Evolutionary conservation across 345 rosid species (phyloP).

Genomic region (Euclidium syriacum): DNA sequence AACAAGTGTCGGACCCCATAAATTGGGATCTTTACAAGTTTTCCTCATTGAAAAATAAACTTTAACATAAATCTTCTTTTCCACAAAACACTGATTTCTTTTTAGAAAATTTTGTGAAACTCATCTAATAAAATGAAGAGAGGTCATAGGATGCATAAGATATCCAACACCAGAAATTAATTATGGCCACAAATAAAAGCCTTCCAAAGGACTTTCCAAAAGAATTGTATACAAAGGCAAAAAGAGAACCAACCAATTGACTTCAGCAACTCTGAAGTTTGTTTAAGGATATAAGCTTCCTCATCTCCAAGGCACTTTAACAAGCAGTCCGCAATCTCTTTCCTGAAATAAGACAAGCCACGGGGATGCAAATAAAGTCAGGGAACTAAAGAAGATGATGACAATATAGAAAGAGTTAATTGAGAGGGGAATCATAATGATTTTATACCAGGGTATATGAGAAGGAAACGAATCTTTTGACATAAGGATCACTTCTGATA

Average conservation of each 20-base stretch:
- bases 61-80: neutral
- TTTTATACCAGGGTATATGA: constrained; percentile 53
- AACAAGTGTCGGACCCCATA: neutral
- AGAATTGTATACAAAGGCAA: neutral
- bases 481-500: constrained; percentile 51
- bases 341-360: constrained; percentile 43
- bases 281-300: constrained; percentile 49
- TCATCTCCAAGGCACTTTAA: constrained; percentile 55
- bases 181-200: neutral
- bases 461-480: constrained; percentile 41
- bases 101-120: neutral
- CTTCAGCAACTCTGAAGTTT: constrained; percentile 49
- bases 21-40: neutral
- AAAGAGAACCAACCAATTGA: constrained; percentile 49
- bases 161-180: neutral
- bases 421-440: constrained; percentile 9
- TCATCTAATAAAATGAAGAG: constrained; percentile 6
- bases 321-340: constrained; percentile 54
- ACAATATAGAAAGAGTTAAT: neutral
- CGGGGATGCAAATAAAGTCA: constrained; percentile 11
- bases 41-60: neutral
- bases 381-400: constrained; percentile 16
- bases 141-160: neutral
- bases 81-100: neutral
- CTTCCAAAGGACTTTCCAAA: neutral